phyloP scores from a whole-genome alignment of 331 rosid species.

The Telfairia occidentalis region DNA sequence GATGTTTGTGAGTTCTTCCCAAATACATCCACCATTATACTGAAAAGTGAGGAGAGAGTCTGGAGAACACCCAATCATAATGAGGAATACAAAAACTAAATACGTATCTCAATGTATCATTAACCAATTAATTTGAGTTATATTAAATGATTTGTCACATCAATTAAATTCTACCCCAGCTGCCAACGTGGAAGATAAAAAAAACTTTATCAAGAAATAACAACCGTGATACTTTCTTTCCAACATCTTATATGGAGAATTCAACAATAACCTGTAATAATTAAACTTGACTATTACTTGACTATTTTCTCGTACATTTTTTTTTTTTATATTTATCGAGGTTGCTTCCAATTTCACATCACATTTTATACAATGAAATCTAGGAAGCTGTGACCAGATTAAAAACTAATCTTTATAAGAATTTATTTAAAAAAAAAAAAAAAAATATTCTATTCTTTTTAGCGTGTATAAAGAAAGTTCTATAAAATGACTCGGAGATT shows the following conservation, averaged over 20 bases:
- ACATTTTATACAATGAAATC: background rate
- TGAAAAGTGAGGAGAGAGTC: slow-evolving; percentile 63
- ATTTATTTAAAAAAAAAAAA: too few relatives aligned
- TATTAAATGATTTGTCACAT: background rate
- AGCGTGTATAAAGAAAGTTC: background rate
- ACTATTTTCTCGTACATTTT: background rate
- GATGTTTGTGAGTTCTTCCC: slow-evolving; percentile 78
- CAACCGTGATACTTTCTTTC: background rate
- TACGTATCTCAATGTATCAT: background rate
- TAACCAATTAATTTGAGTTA: background rate
- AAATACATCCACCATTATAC: slow-evolving; percentile 68
- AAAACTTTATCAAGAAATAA: background rate
- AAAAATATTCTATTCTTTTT: background rate
- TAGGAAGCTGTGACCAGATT: background rate
- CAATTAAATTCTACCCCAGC: background rate
- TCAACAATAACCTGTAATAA: background rate
- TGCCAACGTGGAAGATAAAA: background rate
- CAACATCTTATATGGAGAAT: background rate
- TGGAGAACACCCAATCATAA: slow-evolving; percentile 20
- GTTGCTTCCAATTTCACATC: background rate
- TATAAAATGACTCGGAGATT: background rate
- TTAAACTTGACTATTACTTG: background rate
- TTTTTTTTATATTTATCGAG: background rate
- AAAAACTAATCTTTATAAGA: background rate
- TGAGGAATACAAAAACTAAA: slow-evolving; percentile 4